Evolutionary conservation across 164 flowering plant species (phyloP).

Genomic region (Piper betle): DNA sequence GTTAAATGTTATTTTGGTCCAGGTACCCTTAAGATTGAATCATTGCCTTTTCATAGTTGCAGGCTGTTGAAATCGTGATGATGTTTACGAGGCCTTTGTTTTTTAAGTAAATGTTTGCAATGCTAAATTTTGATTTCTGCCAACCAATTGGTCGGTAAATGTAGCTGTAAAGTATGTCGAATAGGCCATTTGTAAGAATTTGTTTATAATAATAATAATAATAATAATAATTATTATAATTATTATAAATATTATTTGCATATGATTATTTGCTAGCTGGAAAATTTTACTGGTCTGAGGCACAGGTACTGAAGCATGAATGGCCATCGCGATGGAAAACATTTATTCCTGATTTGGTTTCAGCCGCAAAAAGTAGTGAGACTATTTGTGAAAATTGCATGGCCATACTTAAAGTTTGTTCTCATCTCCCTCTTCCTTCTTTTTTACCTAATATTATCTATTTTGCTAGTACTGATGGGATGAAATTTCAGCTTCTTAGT

Average conservation of each 20-base stretch:
- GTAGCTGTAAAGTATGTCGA: not conserved
- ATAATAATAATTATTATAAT: not conserved
- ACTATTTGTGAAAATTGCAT: conserved; percentile 98
- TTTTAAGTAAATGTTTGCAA: too few species aligned
- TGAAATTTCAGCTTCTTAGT: conserved; percentile 60
- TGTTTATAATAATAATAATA: not conserved
- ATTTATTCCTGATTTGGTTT: conserved; percentile 89
- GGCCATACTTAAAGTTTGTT: conserved; percentile 72
- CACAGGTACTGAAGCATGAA: conserved; percentile 91
- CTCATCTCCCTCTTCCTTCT: not conserved
- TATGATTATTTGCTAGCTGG: not conserved
- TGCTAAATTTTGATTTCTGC: too few species aligned
- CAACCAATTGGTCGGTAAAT: too few species aligned
- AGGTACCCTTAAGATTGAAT: conserved; percentile 28
- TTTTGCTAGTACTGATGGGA: not conserved
- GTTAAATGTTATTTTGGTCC: conserved; percentile 83
- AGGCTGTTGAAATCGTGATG: not conserved
- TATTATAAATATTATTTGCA: not conserved
- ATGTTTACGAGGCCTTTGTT: too few species aligned
- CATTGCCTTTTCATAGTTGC: not conserved
- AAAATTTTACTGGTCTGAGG: conserved; percentile 1
- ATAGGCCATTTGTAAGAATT: not conserved
- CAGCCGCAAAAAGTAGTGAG: conserved; percentile 95
- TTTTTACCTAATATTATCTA: not conserved
- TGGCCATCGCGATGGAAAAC: conserved; percentile 96